phyloP scores from a whole-genome alignment of 257 asterid species.

The Lavandula angustifolia region DNA sequence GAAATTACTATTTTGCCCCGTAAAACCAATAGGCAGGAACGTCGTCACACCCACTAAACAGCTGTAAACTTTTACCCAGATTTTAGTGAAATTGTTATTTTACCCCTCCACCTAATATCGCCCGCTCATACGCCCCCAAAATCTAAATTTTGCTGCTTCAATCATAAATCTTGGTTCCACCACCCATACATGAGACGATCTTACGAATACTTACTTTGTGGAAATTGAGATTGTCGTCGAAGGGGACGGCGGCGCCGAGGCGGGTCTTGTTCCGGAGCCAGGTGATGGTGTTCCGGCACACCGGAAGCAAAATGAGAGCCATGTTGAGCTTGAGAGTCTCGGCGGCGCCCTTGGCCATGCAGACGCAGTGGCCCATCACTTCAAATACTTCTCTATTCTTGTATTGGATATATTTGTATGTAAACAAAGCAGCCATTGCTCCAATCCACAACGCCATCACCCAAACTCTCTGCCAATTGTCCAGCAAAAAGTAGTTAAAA shows the following conservation, averaged over 20 bases:
- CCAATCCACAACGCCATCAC: conserved; percentile 85
- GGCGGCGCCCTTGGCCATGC: conserved; percentile 95
- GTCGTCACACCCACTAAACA: no score
- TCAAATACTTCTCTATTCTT: conserved; percentile 48
- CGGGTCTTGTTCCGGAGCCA: conserved; percentile 92
- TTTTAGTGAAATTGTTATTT: no score
- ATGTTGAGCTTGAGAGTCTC: conserved; percentile 92
- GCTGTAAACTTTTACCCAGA: no score
- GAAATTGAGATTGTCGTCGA: conserved; percentile 91
- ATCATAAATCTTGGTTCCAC: no score
- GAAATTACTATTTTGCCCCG: no score
- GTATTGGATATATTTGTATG: conserved; percentile 76
- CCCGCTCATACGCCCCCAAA: no score
- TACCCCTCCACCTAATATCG: no score
- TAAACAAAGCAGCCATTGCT: conserved; percentile 76
- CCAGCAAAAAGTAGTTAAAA: conserved; percentile 59
- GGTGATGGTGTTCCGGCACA: conserved; percentile 86
- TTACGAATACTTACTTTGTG: conserved; percentile 58
- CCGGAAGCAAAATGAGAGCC: conserved; percentile 83
- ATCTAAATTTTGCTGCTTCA: no score
- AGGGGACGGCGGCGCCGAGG: conserved; percentile 75
- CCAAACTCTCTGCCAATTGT: conserved; percentile 96
- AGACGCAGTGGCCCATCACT: conserved; percentile 85
- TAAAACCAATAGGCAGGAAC: no score
- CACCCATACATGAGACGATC: not conserved